phyloP scores from a whole-genome alignment of 139 green algal species.

The Trebouxia sp. region DNA sequence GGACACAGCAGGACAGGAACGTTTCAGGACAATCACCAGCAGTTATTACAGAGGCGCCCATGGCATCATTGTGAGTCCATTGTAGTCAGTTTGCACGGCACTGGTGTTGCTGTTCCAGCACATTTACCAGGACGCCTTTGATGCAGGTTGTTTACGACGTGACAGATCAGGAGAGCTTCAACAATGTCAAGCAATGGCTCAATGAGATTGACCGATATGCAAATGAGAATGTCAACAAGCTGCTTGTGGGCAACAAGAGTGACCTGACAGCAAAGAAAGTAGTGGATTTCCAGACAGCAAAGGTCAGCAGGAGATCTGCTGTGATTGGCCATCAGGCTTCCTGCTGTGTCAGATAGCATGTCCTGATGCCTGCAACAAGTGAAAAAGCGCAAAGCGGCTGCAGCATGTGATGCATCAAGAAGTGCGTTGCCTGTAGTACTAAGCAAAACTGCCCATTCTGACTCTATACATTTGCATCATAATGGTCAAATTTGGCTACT shows the following conservation, averaged over 20 bases:
- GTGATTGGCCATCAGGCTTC: background rate
- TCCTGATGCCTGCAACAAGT: background rate
- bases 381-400: no score
- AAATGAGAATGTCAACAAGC: slow-evolving; percentile 99
- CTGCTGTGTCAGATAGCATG: background rate
- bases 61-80: slow-evolving; percentile 93
- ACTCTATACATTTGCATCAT: no score
- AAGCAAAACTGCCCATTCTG: no score
- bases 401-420: no score
- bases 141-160: slow-evolving; percentile 97
- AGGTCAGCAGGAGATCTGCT: slow-evolving; percentile 57
- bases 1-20: slow-evolving; percentile 98
- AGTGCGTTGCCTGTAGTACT: no score
- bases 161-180: slow-evolving; percentile 98
- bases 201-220: slow-evolving; percentile 99
- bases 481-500: no score
- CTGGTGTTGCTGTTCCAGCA: background rate
- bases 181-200: slow-evolving; percentile 99
- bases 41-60: slow-evolving; percentile 98
- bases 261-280: slow-evolving; percentile 96
- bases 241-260: slow-evolving; percentile 99
- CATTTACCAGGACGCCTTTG: background rate
- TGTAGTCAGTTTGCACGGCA: background rate
- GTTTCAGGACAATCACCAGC: slow-evolving; percentile 98
- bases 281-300: slow-evolving; percentile 93